phyloP scores from a whole-genome alignment of 2,329 filamentous ascomycete genomes.

The Paracorniculantispora psalliotae region DNA sequence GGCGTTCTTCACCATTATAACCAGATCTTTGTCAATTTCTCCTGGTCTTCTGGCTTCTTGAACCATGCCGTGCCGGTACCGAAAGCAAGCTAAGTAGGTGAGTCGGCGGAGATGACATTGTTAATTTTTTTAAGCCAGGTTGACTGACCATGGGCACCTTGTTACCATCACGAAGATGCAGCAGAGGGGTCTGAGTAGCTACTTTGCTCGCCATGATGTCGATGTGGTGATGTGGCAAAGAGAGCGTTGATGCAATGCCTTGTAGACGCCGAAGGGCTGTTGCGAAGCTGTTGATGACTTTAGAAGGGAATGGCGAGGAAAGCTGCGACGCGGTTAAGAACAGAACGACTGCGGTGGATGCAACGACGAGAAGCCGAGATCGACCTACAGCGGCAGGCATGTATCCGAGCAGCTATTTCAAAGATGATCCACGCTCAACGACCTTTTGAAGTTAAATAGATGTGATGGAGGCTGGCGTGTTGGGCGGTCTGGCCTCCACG shows the following conservation, averaged over 20 bases:
- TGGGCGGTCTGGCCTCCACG: neutral
- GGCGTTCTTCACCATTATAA: conserved; percentile 13
- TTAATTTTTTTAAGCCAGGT: neutral
- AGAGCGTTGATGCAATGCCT: neutral
- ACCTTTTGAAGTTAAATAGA: neutral
- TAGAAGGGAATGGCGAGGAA: neutral
- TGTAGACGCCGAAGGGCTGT: neutral
- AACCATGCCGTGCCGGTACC: conserved; percentile 11
- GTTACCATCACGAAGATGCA: conserved; percentile 8
- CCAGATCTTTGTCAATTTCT: neutral
- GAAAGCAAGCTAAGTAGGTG: conserved; percentile 1
- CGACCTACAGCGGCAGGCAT: neutral
- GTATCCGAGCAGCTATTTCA: neutral
- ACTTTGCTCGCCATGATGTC: neutral
- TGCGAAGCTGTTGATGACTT: neutral
- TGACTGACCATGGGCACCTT: conserved; percentile 1
- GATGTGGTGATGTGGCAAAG: neutral
- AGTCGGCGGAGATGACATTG: neutral
- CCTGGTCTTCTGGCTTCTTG: conserved; percentile 4
- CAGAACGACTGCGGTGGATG: neutral
- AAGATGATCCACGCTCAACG: neutral
- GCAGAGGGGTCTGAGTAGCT: neutral
- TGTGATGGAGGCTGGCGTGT: neutral
- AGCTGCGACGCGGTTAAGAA: neutral
- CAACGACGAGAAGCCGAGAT: neutral